Conservation (phyloP, 306 rosid species). For the Lagenaria siceraria region DNA sequence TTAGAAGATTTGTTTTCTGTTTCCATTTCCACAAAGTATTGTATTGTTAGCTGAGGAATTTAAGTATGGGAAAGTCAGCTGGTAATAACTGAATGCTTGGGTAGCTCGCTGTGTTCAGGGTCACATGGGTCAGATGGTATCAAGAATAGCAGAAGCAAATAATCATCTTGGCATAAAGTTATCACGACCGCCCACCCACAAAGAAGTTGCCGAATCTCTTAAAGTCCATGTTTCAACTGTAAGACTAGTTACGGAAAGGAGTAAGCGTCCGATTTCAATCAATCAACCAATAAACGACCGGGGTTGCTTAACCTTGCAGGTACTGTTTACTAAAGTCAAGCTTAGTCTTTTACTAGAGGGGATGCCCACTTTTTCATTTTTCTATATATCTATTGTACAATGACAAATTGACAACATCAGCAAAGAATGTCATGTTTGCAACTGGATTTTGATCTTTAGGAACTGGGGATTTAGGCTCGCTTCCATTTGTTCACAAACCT, state of each 20-base stretch:
- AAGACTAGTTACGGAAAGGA: slow-evolving; percentile 38
- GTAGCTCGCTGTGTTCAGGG: slow-evolving; percentile 65
- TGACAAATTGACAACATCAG: neutral
- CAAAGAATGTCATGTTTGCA: neutral
- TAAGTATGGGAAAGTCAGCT: slow-evolving; percentile 11
- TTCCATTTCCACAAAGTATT: neutral
- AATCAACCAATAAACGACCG: slow-evolving; percentile 24
- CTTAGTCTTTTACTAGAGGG: neutral
- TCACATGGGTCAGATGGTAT: slow-evolving; percentile 33
- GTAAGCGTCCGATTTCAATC: slow-evolving; percentile 48
- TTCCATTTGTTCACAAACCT: neutral
- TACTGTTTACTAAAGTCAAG: neutral
- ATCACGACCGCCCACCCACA: slow-evolving; percentile 33
- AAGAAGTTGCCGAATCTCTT: slow-evolving; percentile 41
- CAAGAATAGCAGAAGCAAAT: slow-evolving; percentile 49
- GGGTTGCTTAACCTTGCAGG: slow-evolving; percentile 52
- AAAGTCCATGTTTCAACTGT: slow-evolving; percentile 31
- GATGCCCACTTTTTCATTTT: neutral
- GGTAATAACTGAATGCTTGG: slow-evolving; percentile 53
- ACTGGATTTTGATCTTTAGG: neutral
- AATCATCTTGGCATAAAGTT: slow-evolving; percentile 31
- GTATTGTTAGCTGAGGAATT: neutral
- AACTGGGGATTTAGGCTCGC: neutral
- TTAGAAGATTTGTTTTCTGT: neutral
- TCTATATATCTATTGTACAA: neutral